phyloP scores from a whole-genome alignment of 768 basidiomycete species.

The Tulasnella sp. region DNA sequence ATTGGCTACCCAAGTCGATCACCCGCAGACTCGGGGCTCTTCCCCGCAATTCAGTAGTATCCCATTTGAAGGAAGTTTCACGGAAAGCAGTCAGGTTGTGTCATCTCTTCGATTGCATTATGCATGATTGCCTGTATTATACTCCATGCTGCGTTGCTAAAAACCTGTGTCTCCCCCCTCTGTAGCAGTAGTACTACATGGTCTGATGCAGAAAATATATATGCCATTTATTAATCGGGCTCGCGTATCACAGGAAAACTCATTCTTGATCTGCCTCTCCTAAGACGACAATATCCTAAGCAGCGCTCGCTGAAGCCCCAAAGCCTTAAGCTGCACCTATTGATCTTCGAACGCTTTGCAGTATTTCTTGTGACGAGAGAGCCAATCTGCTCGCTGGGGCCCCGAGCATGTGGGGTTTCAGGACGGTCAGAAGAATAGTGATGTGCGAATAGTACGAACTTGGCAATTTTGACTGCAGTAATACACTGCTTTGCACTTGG shows the following conservation, averaged over 20 bases:
- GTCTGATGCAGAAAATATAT: neutral
- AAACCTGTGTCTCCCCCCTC: neutral
- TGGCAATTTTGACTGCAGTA: neutral
- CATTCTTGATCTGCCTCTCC: no score
- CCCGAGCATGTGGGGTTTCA: neutral
- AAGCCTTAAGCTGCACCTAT: neutral
- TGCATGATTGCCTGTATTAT: neutral
- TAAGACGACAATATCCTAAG: no score
- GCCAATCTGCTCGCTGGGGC: neutral
- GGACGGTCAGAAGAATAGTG: neutral
- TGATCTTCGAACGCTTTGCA: neutral
- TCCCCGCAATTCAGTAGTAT: neutral
- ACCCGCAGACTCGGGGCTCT: no score
- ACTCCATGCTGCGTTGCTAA: neutral
- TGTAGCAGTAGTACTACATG: neutral
- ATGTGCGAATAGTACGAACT: neutral
- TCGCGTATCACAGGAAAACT: no score
- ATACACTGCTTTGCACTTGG: neutral
- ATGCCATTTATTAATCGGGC: neutral
- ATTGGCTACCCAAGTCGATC: no score
- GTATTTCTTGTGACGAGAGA: neutral
- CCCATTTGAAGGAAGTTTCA: neutral
- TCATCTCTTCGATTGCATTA: neutral
- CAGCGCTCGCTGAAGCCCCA: no score
- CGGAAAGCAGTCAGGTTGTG: neutral